A percentile compares a stretch with the other conserved stretches of the same genome.
These are phyloP conservation scores for Tricholoma matsutake DNA, from an alignment of 768 basidiomycete species.

Conservation along the genomic window DNA sequence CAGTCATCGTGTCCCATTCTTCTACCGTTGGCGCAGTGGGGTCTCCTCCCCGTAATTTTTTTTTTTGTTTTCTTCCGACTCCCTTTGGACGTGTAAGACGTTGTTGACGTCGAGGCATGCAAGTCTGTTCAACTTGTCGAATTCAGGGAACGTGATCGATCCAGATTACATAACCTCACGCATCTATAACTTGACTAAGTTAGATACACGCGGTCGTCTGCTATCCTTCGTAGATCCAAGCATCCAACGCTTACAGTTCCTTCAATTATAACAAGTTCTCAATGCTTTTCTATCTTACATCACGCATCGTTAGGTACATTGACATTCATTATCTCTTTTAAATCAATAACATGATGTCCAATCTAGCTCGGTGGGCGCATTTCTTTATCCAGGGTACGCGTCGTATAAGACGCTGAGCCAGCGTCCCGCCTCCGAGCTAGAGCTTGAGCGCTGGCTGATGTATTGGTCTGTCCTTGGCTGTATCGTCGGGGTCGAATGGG, in stretches of 20 bases:
- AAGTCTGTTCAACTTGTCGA: background rate
- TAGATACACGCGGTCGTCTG: conserved; percentile 5
- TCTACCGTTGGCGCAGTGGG: conserved; percentile 14
- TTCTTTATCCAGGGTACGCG: conserved; percentile 91
- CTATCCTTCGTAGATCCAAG: background rate
- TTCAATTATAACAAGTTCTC: background rate
- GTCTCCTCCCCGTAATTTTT: conserved; percentile 6
- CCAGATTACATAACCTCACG: conserved; percentile 6
- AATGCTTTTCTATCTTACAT: conserved; percentile 51
- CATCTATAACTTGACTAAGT: background rate
- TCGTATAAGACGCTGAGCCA: conserved; percentile 94
- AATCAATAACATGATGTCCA: background rate
- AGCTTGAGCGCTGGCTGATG: conserved; percentile 94
- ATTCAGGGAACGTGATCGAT: background rate
- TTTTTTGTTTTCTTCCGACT: conserved; percentile 13
- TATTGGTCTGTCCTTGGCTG: conserved; percentile 93
- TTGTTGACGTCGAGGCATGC: conserved; percentile 14
- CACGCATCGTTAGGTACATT: conserved; percentile 45
- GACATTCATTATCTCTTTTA: background rate
- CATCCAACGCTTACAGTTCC: background rate
- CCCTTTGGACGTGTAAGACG: conserved; percentile 9
- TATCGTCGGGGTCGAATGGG: conserved; percentile 77
- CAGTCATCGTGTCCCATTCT: conserved; percentile 14
- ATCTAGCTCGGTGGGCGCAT: conserved; percentile 65
- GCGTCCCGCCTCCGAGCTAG: conserved; percentile 79